Evolutionary conservation across 139 green algal genomes (phyloP).

Genomic region (Prasinococcaceae sp.): DNA sequence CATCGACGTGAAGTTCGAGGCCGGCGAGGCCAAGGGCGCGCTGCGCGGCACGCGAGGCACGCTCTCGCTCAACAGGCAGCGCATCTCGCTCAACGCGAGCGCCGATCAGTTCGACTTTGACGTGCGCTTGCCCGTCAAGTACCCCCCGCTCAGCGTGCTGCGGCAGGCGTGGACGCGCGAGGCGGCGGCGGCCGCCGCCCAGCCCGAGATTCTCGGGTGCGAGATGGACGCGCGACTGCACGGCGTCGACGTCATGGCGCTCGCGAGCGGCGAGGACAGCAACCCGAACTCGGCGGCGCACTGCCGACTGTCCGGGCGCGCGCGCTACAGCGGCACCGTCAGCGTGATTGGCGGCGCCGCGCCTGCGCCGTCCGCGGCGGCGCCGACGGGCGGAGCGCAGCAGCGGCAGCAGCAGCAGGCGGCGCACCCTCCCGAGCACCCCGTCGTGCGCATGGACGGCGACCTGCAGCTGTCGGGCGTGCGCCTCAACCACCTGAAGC

Average conservation of each 20-base stretch:
- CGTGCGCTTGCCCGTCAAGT: too few relatives aligned
- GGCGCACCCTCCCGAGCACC: too few relatives aligned
- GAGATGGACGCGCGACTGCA: conserved; percentile 30
- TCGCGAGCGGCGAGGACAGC: conserved; percentile 24
- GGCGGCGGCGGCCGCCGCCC: conserved; percentile 26
- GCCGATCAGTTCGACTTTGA: conserved; percentile 15
- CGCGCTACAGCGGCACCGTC: too few relatives aligned
- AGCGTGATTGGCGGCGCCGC: too few relatives aligned
- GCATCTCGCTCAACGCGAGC: not conserved
- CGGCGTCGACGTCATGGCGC: conserved; percentile 48
- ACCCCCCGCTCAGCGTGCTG: not conserved
- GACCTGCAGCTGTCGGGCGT: not conserved
- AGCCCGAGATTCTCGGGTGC: conserved; percentile 23
- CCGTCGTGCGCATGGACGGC: not conserved
- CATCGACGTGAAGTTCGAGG: conserved; percentile 37
- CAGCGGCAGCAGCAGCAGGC: too few relatives aligned
- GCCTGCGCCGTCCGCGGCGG: too few relatives aligned
- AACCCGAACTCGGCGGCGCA: too few relatives aligned
- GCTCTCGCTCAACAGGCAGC: conserved; percentile 5
- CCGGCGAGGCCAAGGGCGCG: conserved; percentile 23
- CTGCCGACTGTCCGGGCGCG: too few relatives aligned
- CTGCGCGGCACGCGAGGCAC: conserved; percentile 12
- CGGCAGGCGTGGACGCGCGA: conserved; percentile 13
- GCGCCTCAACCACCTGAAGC: conserved; percentile 1
- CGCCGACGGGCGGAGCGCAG: too few relatives aligned